Evolutionary conservation across 2,329 filamentous ascomycete genomes (phyloP), one percentile per base, ranked within the genome.

Genomic region (Pestalotiopsis fici): DNA sequence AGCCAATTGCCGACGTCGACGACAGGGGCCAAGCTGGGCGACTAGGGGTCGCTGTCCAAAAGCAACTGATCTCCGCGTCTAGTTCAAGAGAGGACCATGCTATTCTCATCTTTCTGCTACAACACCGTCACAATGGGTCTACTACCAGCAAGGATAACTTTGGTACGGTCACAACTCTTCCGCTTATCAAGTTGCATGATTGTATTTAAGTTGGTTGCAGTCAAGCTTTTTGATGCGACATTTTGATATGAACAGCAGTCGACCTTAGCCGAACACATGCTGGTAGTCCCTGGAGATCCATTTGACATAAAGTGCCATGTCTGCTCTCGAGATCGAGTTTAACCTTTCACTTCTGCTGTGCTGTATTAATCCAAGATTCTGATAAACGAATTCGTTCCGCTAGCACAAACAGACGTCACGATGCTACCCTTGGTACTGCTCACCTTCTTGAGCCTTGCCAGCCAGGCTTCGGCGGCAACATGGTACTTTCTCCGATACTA

Each of bases 401-500:
- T 7, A 43, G 25, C 63, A 28, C 3, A n/a, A 37, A 21, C 21
- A 62, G 12, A 13, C 37, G 63, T 63, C 60, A 71, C 73, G 71
- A 37, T 75, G 39, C 63, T 71, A 11, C 31, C 54, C 3, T 27
- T 66, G 7, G 37, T 73, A 3, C 65, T 75, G 13, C 54, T 73
- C 35, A 69, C 74, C 37, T 56, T 76, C 55, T 67, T 78, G 61
- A 72, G 73, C 28, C 68, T 75, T 25, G 68, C 71, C 59, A 69
- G 72, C 9, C 74, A 72, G n/a, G 71, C 74, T 15, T 71, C 71
- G 13, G 77, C 77, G 6, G 74, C 71, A 25, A 70, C 75, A 25
- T 79, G 76, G 76, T 78, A 78, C 50, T 78, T 78, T 59, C 74
- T 79, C n/a, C 72, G 72, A 21, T 79, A 78, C 69, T 74, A 74